phyloP scores from a whole-genome alignment of 768 basidiomycete species.

The Mycena indigotica region DNA sequence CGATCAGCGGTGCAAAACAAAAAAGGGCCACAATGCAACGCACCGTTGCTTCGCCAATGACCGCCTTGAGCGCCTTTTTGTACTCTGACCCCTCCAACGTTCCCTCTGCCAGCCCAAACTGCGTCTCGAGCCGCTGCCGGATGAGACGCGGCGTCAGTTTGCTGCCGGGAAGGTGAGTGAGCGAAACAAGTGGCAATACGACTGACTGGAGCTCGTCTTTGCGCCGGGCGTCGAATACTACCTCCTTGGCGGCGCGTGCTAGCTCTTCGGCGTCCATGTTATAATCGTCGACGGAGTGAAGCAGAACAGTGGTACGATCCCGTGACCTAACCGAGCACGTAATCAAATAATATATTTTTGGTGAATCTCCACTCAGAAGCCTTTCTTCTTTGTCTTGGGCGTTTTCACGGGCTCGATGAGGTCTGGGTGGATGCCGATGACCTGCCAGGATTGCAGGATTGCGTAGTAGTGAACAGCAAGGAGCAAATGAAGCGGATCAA shows the following conservation, averaged over 20 bases:
- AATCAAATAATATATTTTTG: too few species aligned
- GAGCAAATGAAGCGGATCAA: too few species aligned
- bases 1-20: background rate
- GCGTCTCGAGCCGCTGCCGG: constrained; percentile 50
- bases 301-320: background rate
- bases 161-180: constrained; percentile 27
- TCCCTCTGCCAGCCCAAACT: constrained; percentile 46
- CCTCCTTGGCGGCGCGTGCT: background rate
- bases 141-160: constrained; percentile 52
- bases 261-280: constrained; percentile 3
- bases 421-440: too few species aligned
- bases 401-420: too few species aligned
- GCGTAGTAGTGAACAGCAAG: too few species aligned
- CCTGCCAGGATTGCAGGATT: too few species aligned
- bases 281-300: background rate
- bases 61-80: constrained; percentile 49
- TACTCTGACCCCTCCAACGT: constrained; percentile 45
- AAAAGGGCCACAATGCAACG: constrained; percentile 16
- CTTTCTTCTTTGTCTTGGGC: too few species aligned
- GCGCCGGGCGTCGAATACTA: constrained; percentile 6
- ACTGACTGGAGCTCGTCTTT: background rate
- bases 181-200: background rate
- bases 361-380: too few species aligned
- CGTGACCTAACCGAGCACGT: too few species aligned
- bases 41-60: constrained; percentile 42